phyloP scores from a whole-genome alignment of 2,329 filamentous ascomycete genomes.

The Neoscytalidium dimidiatum region DNA sequence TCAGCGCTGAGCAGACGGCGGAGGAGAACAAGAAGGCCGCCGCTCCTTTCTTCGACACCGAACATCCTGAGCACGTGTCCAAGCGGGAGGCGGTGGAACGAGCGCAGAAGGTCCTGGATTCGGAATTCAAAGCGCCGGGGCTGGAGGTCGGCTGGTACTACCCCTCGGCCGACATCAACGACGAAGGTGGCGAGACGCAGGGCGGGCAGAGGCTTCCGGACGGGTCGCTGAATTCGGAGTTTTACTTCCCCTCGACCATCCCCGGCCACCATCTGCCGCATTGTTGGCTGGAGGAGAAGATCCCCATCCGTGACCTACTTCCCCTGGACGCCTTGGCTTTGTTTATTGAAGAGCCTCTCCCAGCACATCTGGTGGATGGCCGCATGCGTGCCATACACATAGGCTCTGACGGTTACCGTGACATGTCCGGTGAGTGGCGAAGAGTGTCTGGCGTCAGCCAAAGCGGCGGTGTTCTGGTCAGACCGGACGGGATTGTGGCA shows the following conservation, averaged over 20 bases:
- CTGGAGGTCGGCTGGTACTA: constrained; percentile 41
- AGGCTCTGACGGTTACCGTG: background rate
- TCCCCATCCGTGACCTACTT: constrained; percentile 10
- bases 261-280: constrained; percentile 38
- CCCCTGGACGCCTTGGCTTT: background rate
- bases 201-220: constrained; percentile 26
- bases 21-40: constrained; percentile 28
- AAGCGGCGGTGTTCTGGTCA: constrained; percentile 31
- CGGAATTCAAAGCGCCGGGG: constrained; percentile 37
- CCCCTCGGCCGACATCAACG: constrained; percentile 14
- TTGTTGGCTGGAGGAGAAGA: constrained; percentile 25
- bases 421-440: constrained; percentile 24
- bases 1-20: constrained; percentile 21
- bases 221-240: constrained; percentile 23
- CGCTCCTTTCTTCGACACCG: constrained; percentile 28
- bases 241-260: constrained; percentile 30
- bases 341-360: background rate
- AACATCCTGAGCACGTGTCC: constrained; percentile 22
- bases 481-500: constrained; percentile 35
- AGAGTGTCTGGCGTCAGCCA: constrained; percentile 20
- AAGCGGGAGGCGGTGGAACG: constrained; percentile 27
- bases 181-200: constrained; percentile 24
- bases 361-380: background rate
- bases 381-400: background rate
- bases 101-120: constrained; percentile 29